Percentiles rank a stretch among this genome's conserved stretches.
Evolutionary conservation across 805 yeast genomes (phyloP).

Genomic region (Blastobotrys attinorum): DNA sequence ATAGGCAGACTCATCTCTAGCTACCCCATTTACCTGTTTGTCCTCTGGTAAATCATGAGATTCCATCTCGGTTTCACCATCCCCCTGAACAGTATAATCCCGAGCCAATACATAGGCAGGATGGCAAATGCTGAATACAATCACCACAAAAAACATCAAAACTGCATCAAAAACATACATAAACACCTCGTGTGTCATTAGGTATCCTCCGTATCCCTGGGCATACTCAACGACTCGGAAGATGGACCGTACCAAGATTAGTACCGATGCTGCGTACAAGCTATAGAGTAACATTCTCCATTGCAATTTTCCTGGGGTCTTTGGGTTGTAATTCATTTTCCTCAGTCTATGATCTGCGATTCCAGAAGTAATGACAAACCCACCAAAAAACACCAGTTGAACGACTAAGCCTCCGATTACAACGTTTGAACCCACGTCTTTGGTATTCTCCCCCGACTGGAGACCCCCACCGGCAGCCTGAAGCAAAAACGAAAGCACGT

Average conservation of each 20-base stretch:
- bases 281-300: slow-evolving; percentile 9
- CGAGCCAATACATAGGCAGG: background rate
- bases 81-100: background rate
- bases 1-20: too few species aligned
- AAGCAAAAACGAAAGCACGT: slow-evolving; percentile 51
- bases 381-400: slow-evolving; percentile 63
- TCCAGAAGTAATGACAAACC: slow-evolving; percentile 47
- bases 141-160: slow-evolving; percentile 8
- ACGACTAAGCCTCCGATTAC: slow-evolving; percentile 74
- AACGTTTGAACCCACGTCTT: slow-evolving; percentile 46
- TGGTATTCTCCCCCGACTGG: slow-evolving; percentile 34
- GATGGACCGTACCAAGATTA: slow-evolving; percentile 58
- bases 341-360: slow-evolving; percentile 11
- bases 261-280: slow-evolving; percentile 35
- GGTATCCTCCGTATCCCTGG: slow-evolving; percentile 5
- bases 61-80: background rate
- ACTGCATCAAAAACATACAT: slow-evolving; percentile 16
- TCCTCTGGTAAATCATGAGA: too few species aligned
- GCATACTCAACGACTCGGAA: slow-evolving; percentile 43
- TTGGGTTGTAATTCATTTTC: slow-evolving; percentile 1
- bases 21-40: too few species aligned
- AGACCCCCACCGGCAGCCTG: slow-evolving; percentile 76
- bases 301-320: slow-evolving; percentile 4
- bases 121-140: background rate
- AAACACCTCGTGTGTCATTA: slow-evolving; percentile 14